Evolutionary conservation across 2,329 filamentous ascomycete genomes (phyloP), one percentile per base, ranked within the genome.

Genomic region (Cladosporium sp.): DNA sequence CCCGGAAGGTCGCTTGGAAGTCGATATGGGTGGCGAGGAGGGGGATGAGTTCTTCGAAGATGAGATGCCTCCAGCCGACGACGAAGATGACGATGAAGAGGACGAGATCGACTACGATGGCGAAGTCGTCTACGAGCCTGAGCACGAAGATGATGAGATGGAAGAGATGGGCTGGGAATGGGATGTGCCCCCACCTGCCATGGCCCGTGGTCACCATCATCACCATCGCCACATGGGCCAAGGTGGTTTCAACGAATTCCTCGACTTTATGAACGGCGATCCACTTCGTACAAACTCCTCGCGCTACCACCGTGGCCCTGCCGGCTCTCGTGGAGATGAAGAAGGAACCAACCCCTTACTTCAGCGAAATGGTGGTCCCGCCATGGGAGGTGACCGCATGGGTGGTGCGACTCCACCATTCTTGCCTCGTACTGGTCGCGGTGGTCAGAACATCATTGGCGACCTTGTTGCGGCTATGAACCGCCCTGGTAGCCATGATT

Each of bases 321-420:
- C 45, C 2, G 30, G 22, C 37, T 25, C 20, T 42, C 80, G 83
- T 59, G 80, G 80, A 28, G 81, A 83, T 36, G 91, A 96, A 64
- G 92, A 97, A 70, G 92, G 91, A 3, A 81, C 86, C 20, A 97
- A 97, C 69, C 93, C 93, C 43, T 80, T 97, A 12, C 84, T 97
- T 56, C 88, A 92, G 54, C 68, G 72, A 37, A 64, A 64, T 51
- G 59, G 55, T 12, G 61, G 45, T 45, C 28, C 50, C 17, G 37
- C 49, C 25, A 56, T 36, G 30, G 59, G 49, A 25, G 51, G 62
- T 38, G 54, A 56, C 20, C 54, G 42, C 36, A 39, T 30, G 17
- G 54, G 54, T 39, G 54, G 54, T 4, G 54, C 54, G 2, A 56
- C 54, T 6, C 45, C 34, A 12, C 37, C 43, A 11, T 60, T 43